Evolutionary conservation across 2,329 filamentous ascomycete species (phyloP).

Genomic region (Scedosporium aurantiacum): DNA sequence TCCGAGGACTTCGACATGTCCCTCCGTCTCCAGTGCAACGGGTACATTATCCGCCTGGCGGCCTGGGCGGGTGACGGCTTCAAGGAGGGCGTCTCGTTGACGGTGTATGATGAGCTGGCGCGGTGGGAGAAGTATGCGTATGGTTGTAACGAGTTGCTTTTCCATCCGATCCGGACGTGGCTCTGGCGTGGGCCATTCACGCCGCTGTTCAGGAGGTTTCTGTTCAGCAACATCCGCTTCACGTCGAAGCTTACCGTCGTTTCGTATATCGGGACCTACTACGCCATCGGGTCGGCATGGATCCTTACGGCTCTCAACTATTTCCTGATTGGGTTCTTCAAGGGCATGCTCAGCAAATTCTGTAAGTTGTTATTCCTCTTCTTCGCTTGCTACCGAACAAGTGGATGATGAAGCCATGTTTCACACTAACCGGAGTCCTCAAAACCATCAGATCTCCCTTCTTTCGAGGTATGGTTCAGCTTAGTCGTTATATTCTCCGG

Average conservation of each 20-base stretch:
- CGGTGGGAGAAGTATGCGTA: slow-evolving; percentile 85
- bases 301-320: slow-evolving; percentile 64
- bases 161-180: slow-evolving; percentile 69
- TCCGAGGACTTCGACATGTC: slow-evolving; percentile 79
- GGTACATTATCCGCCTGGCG: slow-evolving; percentile 62
- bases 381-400: slow-evolving; percentile 80
- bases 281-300: slow-evolving; percentile 67
- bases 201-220: slow-evolving; percentile 63
- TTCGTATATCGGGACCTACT: slow-evolving; percentile 67
- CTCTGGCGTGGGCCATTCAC: slow-evolving; percentile 65
- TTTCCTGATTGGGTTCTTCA: slow-evolving; percentile 76
- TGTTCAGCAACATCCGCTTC: slow-evolving; percentile 62
- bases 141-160: slow-evolving; percentile 70
- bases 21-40: slow-evolving; percentile 59
- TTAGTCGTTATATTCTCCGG: slow-evolving; percentile 70
- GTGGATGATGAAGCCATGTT: slow-evolving; percentile 59
- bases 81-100: slow-evolving; percentile 74
- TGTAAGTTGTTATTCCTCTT: slow-evolving; percentile 66
- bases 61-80: slow-evolving; percentile 66
- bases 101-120: slow-evolving; percentile 73
- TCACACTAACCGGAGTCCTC: no score
- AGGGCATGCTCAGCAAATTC: slow-evolving; percentile 69
- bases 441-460: slow-evolving; percentile 52
- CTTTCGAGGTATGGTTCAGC: slow-evolving; percentile 70
- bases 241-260: slow-evolving; percentile 67